Percentiles rank a stretch among this genome's conserved stretches.
Evolutionary conservation across 805 yeast genomes (phyloP).

Genomic region (Grigorovia humatica): DNA sequence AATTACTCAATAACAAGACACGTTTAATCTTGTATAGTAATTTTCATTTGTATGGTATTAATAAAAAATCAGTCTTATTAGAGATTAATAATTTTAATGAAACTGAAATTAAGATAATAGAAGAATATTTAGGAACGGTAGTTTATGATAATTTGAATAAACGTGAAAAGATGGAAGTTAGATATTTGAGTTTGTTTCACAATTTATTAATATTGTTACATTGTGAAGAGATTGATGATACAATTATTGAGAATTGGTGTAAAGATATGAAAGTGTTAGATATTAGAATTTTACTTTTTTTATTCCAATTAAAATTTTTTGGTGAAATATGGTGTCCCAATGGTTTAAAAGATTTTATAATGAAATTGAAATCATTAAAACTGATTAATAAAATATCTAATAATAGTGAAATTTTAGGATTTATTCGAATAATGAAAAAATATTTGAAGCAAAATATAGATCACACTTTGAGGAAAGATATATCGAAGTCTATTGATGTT

Average conservation of each 20-base stretch:
- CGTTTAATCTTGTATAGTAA: constrained; percentile 13
- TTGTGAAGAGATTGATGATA: constrained; percentile 13
- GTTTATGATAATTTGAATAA: constrained; percentile 3
- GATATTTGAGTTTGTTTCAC: constrained; percentile 14
- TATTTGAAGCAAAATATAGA: not conserved
- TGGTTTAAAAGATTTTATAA: constrained; percentile 17
- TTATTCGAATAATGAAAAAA: constrained; percentile 3
- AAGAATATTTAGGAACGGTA: constrained; percentile 7
- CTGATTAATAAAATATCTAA: constrained; percentile 17
- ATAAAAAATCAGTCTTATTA: constrained; percentile 15
- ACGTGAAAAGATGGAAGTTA: constrained; percentile 12
- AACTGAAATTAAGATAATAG: constrained; percentile 12
- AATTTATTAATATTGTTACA: constrained; percentile 20
- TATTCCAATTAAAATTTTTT: constrained; percentile 17
- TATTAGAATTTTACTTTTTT: constrained; percentile 18
- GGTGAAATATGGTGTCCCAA: constrained; percentile 25
- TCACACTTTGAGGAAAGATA: constrained; percentile 9
- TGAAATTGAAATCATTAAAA: constrained; percentile 18
- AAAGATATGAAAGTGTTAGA: constrained; percentile 11
- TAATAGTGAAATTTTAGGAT: constrained; percentile 3
- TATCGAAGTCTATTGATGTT: constrained; percentile 19
- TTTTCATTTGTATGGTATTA: constrained; percentile 11
- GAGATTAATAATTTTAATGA: constrained; percentile 15
- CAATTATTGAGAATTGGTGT: constrained; percentile 16
- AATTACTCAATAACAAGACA: constrained; percentile 12